Evolutionary conservation across 176 grass and related monocot genomes (phyloP).

Genomic region (Rhynchospora breviuscula): DNA sequence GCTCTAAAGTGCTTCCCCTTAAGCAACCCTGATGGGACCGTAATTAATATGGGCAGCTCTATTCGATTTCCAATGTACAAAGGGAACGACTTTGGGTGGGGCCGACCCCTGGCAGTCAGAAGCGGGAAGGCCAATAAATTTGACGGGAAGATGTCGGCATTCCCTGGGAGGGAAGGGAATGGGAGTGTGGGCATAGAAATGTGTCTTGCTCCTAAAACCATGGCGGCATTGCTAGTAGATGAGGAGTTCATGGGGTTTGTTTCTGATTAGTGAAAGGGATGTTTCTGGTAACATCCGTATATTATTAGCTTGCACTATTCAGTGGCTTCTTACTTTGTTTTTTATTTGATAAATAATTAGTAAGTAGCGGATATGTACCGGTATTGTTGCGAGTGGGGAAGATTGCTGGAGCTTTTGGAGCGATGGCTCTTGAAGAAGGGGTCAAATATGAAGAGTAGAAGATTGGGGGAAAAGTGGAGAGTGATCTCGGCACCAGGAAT

Average conservation of each 20-base stretch:
- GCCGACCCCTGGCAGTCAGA: conserved; percentile 58
- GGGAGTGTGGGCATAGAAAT: conserved; percentile 90
- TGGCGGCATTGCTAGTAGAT: conserved; percentile 81
- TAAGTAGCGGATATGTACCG: background rate
- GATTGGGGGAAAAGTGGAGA: conserved; percentile 40
- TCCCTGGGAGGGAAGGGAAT: conserved; percentile 50
- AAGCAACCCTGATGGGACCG: conserved; percentile 88
- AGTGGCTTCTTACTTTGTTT: background rate
- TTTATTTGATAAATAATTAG: conserved; percentile 6
- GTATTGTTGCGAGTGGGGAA: no score
- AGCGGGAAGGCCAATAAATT: conserved; percentile 94
- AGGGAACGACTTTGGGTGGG: conserved; percentile 94
- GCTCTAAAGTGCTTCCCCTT: conserved; percentile 78
- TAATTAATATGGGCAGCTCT: conserved; percentile 93
- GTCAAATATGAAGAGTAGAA: conserved; percentile 80
- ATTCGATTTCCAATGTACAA: conserved; percentile 95
- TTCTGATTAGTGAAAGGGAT: conserved; percentile 29
- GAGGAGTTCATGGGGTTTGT: conserved; percentile 89
- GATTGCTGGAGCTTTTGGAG: conserved; percentile 52
- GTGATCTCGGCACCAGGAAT: conserved; percentile 37
- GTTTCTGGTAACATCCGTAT: conserved; percentile 7
- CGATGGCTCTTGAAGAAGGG: conserved; percentile 52
- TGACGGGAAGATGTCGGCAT: conserved; percentile 96
- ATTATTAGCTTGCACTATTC: background rate
- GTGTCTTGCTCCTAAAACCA: conserved; percentile 82